A percentile compares a stretch with the other conserved stretches of the same genome.
phyloP scores from a whole-genome alignment of 1,284 basidiomycete genomes.

The Termitomyces sp. region DNA sequence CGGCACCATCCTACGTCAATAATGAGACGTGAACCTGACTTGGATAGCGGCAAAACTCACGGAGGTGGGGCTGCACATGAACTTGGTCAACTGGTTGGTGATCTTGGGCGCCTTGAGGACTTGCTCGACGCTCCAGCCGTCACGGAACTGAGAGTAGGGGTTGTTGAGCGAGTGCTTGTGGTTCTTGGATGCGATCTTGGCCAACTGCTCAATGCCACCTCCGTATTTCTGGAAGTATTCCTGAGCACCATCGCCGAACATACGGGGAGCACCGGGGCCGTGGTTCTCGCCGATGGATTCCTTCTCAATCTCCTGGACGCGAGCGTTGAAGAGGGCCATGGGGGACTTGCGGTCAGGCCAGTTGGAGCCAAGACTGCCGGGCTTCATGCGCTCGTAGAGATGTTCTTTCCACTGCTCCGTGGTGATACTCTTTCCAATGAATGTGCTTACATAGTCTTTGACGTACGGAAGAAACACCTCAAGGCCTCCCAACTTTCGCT shows the following conservation, averaged over 20 bases:
- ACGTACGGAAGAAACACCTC: constrained; percentile 83
- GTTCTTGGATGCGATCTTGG: constrained; percentile 80
- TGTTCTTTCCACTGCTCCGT: constrained; percentile 88
- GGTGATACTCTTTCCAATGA: constrained; percentile 80
- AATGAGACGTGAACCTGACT: neutral
- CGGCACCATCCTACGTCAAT: constrained; percentile 59
- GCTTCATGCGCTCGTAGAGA: constrained; percentile 80
- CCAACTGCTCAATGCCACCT: constrained; percentile 63
- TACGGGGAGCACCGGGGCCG: constrained; percentile 67
- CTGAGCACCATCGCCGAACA: constrained; percentile 76
- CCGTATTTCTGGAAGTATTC: constrained; percentile 80
- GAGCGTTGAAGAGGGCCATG: constrained; percentile 41
- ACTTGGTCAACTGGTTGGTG: constrained; percentile 73
- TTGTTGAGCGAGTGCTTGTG: constrained; percentile 80
- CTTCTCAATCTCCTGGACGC: constrained; percentile 50
- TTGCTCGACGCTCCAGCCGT: constrained; percentile 70
- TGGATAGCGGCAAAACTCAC: constrained; percentile 27
- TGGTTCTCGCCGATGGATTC: constrained; percentile 53
- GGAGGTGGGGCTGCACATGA: constrained; percentile 86
- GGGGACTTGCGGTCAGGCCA: constrained; percentile 70
- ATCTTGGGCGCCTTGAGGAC: constrained; percentile 64
- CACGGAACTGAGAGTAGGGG: constrained; percentile 82
- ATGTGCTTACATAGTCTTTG: constrained; percentile 75
- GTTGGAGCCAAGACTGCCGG: constrained; percentile 67
- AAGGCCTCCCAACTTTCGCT: constrained; percentile 81